Evolutionary conservation across 78 protist genomes (phyloP).

Genomic region (Dictyostelium firmibasis): DNA sequence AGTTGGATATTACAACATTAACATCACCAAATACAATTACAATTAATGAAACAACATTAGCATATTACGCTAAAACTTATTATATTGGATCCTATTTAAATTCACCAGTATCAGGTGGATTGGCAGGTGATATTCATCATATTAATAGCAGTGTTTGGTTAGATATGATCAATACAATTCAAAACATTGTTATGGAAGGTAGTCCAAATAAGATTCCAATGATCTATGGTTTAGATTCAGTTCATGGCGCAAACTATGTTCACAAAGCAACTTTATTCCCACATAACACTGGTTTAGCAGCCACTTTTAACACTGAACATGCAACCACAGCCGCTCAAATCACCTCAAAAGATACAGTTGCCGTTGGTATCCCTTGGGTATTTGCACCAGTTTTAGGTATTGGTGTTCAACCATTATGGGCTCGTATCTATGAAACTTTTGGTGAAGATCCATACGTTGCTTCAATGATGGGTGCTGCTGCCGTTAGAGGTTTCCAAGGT

Average conservation of each 20-base stretch:
- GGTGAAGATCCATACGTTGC: constrained; percentile 81
- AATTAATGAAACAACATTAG: constrained; percentile 35
- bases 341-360: constrained; percentile 67
- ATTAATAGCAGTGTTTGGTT: constrained; percentile 42
- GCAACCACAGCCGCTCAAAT: not conserved
- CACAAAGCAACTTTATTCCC: constrained; percentile 75
- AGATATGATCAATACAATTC: constrained; percentile 14
- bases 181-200: constrained; percentile 13
- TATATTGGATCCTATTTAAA: constrained; percentile 60
- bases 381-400: constrained; percentile 81
- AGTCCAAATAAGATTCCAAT: constrained; percentile 79
- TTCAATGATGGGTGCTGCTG: constrained; percentile 70
- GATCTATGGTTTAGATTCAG: constrained; percentile 79
- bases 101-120: constrained; percentile 51
- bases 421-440: constrained; percentile 84
- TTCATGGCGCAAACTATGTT: constrained; percentile 80
- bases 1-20: constrained; percentile 66
- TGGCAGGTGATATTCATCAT: constrained; percentile 1
- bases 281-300: constrained; percentile 67
- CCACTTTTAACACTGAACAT: constrained; percentile 50
- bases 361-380: constrained; percentile 87
- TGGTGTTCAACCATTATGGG: constrained; percentile 81
- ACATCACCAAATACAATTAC: constrained; percentile 20
- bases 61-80: constrained; percentile 14
- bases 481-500: constrained; percentile 72